A percentile compares a stretch with the other conserved stretches of the same genome.
phyloP scores from a whole-genome alignment of 2,329 filamentous ascomycete genomes.

The Xylaria sp. region DNA sequence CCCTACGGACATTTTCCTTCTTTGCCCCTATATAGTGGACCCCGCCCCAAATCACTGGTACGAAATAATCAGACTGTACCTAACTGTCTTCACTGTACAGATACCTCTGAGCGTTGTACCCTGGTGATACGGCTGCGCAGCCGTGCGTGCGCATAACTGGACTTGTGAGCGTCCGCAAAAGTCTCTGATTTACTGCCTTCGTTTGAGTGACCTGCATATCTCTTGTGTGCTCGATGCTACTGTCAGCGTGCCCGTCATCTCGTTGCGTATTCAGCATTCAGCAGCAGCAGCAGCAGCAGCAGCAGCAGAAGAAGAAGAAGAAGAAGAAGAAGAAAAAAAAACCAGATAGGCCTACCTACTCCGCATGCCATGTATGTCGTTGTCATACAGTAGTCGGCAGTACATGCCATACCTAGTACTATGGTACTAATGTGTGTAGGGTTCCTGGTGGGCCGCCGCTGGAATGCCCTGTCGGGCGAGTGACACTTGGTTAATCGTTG shows the following conservation, averaged over 20 bases:
- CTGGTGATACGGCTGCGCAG: not conserved
- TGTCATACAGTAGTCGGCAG: conserved; percentile 12
- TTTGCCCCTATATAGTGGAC: conserved; percentile 13
- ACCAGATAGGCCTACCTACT: not conserved
- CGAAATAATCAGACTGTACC: not conserved
- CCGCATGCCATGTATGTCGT: not conserved
- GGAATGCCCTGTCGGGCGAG: conserved; percentile 16
- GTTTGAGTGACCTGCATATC: not conserved
- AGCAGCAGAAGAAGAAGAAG: too few species aligned
- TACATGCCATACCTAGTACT: conserved; percentile 8
- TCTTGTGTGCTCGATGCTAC: not conserved
- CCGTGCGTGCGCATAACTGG: not conserved
- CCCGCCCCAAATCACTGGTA: conserved; percentile 18
- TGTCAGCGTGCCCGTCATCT: not conserved
- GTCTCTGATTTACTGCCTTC: not conserved
- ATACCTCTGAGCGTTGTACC: conserved; percentile 4
- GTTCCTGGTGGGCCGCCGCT: conserved; percentile 16
- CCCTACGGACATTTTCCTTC: conserved; percentile 17
- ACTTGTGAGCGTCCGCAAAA: not conserved
- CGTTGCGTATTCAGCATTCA: not conserved
- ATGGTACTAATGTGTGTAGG: conserved; percentile 5
- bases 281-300: too few species aligned
- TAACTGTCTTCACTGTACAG: not conserved
- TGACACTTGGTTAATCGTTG: conserved; percentile 20
- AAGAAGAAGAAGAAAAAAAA: too few species aligned